A percentile compares a stretch with the other conserved stretches of the same genome.
phyloP scores from a whole-genome alignment of 2,329 filamentous ascomycete genomes.

The Aureobasidium sp. region DNA sequence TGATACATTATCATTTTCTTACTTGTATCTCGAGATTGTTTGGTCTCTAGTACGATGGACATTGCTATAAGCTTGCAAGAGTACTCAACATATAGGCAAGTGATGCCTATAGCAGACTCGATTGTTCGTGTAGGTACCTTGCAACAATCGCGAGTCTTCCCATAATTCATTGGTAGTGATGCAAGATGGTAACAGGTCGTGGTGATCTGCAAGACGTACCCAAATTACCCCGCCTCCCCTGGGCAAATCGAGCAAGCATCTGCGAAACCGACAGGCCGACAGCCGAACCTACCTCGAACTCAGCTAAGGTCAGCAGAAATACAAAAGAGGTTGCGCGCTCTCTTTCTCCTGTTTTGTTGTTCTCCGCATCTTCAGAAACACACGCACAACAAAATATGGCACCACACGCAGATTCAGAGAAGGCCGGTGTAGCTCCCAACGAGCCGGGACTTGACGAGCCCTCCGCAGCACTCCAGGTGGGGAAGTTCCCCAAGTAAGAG shows the following conservation, averaged over 20 bases:
- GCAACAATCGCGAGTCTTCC: too few species aligned
- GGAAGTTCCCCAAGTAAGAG: constrained; percentile 14
- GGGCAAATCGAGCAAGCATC: background rate
- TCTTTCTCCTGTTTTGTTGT: background rate
- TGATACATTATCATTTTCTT: too few species aligned
- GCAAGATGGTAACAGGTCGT: background rate
- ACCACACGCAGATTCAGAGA: constrained; percentile 16
- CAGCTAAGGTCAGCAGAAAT: background rate
- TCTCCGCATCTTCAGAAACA: background rate
- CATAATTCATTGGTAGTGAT: too few species aligned
- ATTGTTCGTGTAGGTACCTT: too few species aligned
- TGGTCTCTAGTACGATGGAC: too few species aligned
- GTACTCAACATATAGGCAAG: too few species aligned
- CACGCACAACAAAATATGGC: constrained; percentile 9
- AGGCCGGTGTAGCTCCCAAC: constrained; percentile 10
- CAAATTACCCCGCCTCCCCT: constrained; percentile 1
- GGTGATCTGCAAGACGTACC: constrained; percentile 1
- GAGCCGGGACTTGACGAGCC: constrained; percentile 16
- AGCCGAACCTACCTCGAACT: constrained; percentile 1
- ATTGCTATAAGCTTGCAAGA: too few species aligned
- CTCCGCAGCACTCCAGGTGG: constrained; percentile 11
- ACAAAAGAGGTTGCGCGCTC: background rate
- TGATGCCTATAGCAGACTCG: too few species aligned
- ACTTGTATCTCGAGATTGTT: too few species aligned
- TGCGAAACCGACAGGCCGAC: constrained; percentile 14